Conservation (phyloP, 2,329 filamentous ascomycete species). For the Monilinia polystroma region DNA sequence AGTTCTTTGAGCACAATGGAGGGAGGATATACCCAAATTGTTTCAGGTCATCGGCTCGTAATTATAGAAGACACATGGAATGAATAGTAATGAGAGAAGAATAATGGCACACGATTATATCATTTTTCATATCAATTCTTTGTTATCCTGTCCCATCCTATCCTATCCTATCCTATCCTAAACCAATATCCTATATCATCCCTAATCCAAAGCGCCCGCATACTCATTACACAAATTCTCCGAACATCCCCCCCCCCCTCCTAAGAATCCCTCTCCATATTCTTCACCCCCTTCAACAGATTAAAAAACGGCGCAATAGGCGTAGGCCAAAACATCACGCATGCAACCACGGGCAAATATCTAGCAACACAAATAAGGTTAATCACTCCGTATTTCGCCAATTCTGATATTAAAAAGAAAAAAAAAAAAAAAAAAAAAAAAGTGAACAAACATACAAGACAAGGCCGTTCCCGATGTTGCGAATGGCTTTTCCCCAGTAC, state of each 20-base stretch:
- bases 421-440: too few relatives aligned
- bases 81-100: constrained; percentile 8
- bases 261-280: not conserved
- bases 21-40: constrained; percentile 22
- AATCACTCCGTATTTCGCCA: too few relatives aligned
- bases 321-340: constrained; percentile 14
- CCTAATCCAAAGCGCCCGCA: not conserved
- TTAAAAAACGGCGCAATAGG: constrained; percentile 12
- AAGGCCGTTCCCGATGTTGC: not conserved
- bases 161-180: too few relatives aligned
- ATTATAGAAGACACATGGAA: not conserved
- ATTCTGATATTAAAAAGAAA: too few relatives aligned
- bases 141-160: too few relatives aligned
- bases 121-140: not conserved
- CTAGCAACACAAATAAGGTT: not conserved
- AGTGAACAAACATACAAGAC: not conserved
- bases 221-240: not conserved
- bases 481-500: constrained; percentile 17
- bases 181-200: not conserved
- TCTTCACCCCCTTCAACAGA: constrained; percentile 12
- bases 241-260: too few relatives aligned
- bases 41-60: not conserved
- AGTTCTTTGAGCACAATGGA: constrained; percentile 7
- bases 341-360: constrained; percentile 11
- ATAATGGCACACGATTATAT: not conserved